Evolutionary conservation across 768 basidiomycete species (phyloP), one percentile per base, ranked within the genome.

Genomic region (Cyclocybe cylindracea): DNA sequence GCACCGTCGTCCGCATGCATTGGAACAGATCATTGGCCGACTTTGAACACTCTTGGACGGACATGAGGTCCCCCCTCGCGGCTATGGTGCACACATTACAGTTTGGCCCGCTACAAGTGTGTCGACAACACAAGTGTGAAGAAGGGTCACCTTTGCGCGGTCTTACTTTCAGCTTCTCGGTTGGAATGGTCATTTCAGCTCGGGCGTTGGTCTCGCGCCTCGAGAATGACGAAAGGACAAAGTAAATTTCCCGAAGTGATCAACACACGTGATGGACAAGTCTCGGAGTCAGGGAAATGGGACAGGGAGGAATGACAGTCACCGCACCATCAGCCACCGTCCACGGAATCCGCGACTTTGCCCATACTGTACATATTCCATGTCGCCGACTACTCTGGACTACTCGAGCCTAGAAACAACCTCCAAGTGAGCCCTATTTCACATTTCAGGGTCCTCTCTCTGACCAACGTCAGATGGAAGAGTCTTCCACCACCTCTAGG

Each of bases 1-100:
- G 63, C 46, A 94, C 93, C 63, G 88, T 81, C 35, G 86, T 90
- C 60, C 86, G 78, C 93, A 95, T 94, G 74, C 92, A 95, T 35
- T 83, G 76, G 62, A 85, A 89, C 44, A 94, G 69, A 37, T 72
- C 66, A 57, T 85, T 68, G 1, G 91, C 84, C 10, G 78, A 69
- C 16, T 78, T 76, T 58, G 78, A 73, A 65, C 93, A 95, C 10
- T 70, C 65, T 1, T 66, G 68, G 4, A 72, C 70, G 10, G 83
- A 82, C 46, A 76, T 73, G 34, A 86, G 54, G 66, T 94, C 91
- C 10, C 73, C 69, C 6, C 79, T 79, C 11, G 87, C 87, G 24
- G 92, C 66, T 92, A 84, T 24, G 80, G 67, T 5, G 80, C 82
- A 65, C 89, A 90, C 64, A 86, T 76, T 51, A 78, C 79, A 16